A percentile compares a stretch with the other conserved stretches of the same genome.
phyloP scores from a whole-genome alignment of 257 asterid genomes.

The Penstemon davidsonii region DNA sequence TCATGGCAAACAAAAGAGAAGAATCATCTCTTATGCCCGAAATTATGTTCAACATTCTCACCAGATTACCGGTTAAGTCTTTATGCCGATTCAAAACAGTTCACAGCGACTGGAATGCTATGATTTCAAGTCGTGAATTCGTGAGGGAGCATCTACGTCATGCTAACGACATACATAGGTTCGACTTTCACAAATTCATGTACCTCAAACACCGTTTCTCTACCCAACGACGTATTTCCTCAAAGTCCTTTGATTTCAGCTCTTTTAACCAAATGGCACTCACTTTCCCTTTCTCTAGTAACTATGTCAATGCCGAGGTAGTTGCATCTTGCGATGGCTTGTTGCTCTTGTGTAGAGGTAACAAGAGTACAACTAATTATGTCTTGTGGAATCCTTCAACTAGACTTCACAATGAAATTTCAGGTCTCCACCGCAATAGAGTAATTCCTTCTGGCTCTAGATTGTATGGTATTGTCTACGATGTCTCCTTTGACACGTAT shows the following conservation, averaged over 20 bases:
- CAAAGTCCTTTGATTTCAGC: background rate
- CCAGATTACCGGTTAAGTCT: background rate
- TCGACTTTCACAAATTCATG: conserved; percentile 6
- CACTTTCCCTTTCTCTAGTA: background rate
- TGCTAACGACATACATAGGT: background rate
- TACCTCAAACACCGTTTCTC: background rate
- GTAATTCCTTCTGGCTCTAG: background rate
- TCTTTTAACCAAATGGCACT: background rate
- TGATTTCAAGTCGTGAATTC: conserved; percentile 1
- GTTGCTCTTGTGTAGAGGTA: background rate
- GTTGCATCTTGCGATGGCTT: conserved; percentile 6
- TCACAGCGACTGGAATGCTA: background rate
- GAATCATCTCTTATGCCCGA: background rate
- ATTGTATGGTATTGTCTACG: conserved; percentile 9
- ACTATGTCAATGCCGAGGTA: background rate
- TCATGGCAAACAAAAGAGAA: background rate
- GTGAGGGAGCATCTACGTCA: background rate
- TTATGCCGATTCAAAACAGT: background rate
- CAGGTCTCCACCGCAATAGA: background rate
- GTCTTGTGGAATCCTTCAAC: conserved; percentile 15
- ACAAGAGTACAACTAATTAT: background rate
- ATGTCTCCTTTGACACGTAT: background rate
- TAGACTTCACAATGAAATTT: background rate
- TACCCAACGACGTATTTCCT: background rate
- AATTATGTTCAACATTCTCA: background rate